Evolutionary conservation across 2,329 filamentous ascomycete species (phyloP).

Genomic region (Thelonectria discophora): DNA sequence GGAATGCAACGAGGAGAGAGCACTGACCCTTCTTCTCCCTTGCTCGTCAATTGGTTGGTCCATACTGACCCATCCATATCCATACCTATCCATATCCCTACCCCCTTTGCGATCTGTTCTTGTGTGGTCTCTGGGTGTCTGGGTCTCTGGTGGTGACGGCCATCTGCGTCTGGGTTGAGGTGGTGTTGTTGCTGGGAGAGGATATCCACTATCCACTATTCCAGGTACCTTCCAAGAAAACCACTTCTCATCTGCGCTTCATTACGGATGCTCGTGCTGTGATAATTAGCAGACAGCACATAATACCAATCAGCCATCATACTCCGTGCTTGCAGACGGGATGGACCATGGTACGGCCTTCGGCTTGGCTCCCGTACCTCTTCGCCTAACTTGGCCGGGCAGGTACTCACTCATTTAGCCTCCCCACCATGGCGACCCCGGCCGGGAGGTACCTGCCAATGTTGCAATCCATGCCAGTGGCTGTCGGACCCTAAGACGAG

Average conservation of each 20-base stretch:
- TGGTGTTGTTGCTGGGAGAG: too few relatives aligned
- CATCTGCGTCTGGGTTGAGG: neutral
- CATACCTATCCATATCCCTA: too few relatives aligned
- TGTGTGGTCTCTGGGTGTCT: neutral
- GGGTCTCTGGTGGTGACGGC: neutral
- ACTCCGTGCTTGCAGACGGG: too few relatives aligned
- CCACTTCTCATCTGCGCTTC: too few relatives aligned
- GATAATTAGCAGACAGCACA: too few relatives aligned
- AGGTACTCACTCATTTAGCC: constrained; percentile 14
- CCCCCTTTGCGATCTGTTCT: constrained; percentile 18
- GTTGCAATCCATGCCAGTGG: neutral
- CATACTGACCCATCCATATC: too few relatives aligned
- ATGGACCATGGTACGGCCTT: neutral
- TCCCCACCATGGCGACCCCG: too few relatives aligned
- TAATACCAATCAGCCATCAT: too few relatives aligned
- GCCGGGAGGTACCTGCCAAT: too few relatives aligned
- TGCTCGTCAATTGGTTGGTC: neutral
- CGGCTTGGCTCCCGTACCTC: constrained; percentile 7
- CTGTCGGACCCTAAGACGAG: constrained; percentile 17
- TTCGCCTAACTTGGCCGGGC: constrained; percentile 4
- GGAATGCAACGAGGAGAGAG: neutral
- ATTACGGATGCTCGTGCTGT: too few relatives aligned
- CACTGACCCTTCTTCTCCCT: neutral
- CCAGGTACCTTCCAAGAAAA: too few relatives aligned
- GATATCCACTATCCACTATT: too few relatives aligned